Evolutionary conservation across 2,329 filamentous ascomycete species (phyloP).

Genomic region (Elsinoe ampelina): DNA sequence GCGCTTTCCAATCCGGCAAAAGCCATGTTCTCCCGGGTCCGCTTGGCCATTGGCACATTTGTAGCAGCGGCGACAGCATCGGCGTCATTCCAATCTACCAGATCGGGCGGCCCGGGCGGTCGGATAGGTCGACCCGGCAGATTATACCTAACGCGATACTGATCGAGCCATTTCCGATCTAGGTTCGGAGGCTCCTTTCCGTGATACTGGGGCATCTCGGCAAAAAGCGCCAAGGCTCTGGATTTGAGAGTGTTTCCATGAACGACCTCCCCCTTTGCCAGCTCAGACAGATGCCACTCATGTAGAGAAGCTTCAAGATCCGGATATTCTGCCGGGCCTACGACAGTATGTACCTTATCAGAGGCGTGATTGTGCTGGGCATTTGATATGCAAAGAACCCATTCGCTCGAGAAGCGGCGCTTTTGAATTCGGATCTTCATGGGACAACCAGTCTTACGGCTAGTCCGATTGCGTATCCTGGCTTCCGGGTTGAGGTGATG

Average conservation of each 20-base stretch:
- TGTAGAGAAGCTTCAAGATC: slow-evolving; percentile 18
- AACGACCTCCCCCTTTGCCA: slow-evolving; percentile 16
- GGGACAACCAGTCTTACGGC: slow-evolving; percentile 19
- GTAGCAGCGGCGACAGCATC: slow-evolving; percentile 8
- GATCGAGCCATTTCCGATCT: slow-evolving; percentile 18
- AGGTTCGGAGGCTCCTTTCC: slow-evolving; percentile 17
- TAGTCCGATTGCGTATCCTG: slow-evolving; percentile 18
- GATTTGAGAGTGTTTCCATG: slow-evolving; percentile 21
- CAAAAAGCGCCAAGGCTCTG: slow-evolving; percentile 18
- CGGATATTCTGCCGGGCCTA: slow-evolving; percentile 16
- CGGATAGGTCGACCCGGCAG: slow-evolving; percentile 15
- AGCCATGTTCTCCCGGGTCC: slow-evolving; percentile 14
- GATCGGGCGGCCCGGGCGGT: slow-evolving; percentile 7
- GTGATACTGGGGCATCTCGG: slow-evolving; percentile 18
- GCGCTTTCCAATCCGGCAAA: slow-evolving; percentile 15
- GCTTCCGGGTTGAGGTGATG: slow-evolving; percentile 18
- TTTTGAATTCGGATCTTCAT: slow-evolving; percentile 19
- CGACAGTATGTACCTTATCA: slow-evolving; percentile 10
- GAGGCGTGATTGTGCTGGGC: slow-evolving; percentile 19
- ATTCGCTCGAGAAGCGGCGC: slow-evolving; percentile 17
- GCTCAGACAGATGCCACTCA: slow-evolving; percentile 18
- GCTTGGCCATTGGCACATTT: background rate
- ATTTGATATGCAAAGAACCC: slow-evolving; percentile 18
- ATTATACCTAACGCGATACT: slow-evolving; percentile 19
- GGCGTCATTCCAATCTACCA: slow-evolving; percentile 13